Percentiles rank a stretch among this genome's conserved stretches.
These are phyloP conservation scores for Coemansia sp. DNA, from an alignment of 192 early-diverging fungal genomes.

Conservation along the genomic window DNA sequence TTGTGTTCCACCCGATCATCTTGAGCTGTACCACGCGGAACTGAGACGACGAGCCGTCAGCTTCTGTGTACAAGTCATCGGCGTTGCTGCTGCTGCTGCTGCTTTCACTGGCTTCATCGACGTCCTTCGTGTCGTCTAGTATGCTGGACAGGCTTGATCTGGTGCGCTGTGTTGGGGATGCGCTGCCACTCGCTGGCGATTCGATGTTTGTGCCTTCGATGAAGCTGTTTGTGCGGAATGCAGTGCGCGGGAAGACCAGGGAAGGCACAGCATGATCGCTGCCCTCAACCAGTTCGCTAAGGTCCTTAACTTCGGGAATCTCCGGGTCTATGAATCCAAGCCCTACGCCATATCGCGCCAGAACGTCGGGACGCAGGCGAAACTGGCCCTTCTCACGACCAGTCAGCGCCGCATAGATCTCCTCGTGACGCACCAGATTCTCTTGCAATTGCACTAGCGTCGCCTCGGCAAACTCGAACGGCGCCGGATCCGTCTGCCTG, in stretches of 20 bases:
- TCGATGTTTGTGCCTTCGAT: conserved; percentile 21
- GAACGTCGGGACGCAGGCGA: conserved; percentile 31
- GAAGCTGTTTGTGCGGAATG: conserved; percentile 58
- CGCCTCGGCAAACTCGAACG: conserved; percentile 45
- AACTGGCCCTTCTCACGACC: conserved; percentile 44
- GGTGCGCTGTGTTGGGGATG: background rate
- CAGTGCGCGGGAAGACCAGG: conserved; percentile 57
- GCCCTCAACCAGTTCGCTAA: conserved; percentile 37
- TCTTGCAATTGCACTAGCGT: conserved; percentile 18
- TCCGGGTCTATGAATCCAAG: conserved; percentile 49
- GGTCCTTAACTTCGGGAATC: conserved; percentile 25
- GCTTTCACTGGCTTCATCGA: background rate
- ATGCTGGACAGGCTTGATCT: conserved; percentile 21
- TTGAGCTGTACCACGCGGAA: conserved; percentile 58
- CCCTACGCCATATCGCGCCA: conserved; percentile 57
- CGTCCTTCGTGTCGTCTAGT: conserved; percentile 1
- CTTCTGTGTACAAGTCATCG: background rate
- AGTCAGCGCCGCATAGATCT: conserved; percentile 43
- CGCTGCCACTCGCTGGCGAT: background rate
- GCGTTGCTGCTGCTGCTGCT: background rate
- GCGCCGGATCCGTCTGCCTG: conserved; percentile 21
- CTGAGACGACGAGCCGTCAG: conserved; percentile 5
- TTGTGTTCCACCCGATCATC: conserved; percentile 43
- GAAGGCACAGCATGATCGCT: conserved; percentile 31
- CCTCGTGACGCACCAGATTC: conserved; percentile 43